These are phyloP conservation scores for Eimeria maxima DNA, from an alignment of 169 alveolate genomes.

Conservation along the genomic window DNA sequence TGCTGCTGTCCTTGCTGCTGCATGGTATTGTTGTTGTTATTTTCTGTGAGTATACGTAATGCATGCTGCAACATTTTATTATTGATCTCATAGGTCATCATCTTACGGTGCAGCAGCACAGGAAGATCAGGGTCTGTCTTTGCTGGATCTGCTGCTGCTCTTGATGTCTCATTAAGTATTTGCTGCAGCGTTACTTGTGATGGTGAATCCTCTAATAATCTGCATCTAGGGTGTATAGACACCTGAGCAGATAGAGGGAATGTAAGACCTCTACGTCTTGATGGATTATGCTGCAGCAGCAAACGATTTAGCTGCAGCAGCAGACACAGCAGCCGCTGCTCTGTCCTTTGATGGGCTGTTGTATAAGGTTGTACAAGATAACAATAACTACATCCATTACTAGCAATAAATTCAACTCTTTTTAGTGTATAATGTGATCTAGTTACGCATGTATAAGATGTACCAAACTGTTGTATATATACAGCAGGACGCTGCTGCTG, in stretches of 20 bases:
- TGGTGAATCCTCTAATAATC: conserved; percentile 86
- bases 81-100: conserved; percentile 48
- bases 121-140: conserved; percentile 85
- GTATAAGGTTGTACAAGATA: conserved; percentile 88
- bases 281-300: conserved; percentile 83
- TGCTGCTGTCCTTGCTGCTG: no score
- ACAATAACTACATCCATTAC: conserved; percentile 85
- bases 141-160: neutral
- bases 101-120: conserved; percentile 84
- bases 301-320: conserved; percentile 84
- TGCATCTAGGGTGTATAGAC: conserved; percentile 87
- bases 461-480: conserved; percentile 83
- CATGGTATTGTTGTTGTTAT: neutral
- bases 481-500: conserved; percentile 76
- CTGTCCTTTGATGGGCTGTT: conserved; percentile 86
- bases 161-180: conserved; percentile 82
- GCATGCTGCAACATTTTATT: conserved; percentile 11
- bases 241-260: conserved; percentile 83
- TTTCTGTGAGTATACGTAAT: neutral
- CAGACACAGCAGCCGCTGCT: conserved; percentile 86
- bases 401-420: conserved; percentile 85
- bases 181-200: conserved; percentile 81
- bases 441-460: conserved; percentile 76
- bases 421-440: conserved; percentile 85
- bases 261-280: conserved; percentile 84